phyloP scores from a whole-genome alignment of 257 asterid species.

The Nemophila menziesii region DNA sequence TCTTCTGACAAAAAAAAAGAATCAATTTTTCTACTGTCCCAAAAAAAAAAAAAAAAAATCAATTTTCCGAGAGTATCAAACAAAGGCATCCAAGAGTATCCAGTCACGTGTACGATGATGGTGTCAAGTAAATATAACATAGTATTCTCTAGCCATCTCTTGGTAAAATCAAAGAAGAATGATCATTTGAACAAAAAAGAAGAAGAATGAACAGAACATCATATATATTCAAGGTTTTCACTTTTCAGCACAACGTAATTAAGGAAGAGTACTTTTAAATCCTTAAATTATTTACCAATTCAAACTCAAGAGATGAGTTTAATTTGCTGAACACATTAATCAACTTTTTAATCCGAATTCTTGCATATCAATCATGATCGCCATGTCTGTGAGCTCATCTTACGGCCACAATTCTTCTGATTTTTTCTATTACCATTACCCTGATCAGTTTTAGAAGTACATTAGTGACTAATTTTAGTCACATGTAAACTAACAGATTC shows the following conservation, averaged over 20 bases:
- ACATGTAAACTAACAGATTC: neutral
- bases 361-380: slow-evolving; percentile 13
- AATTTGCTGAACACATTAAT: neutral
- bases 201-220: no score
- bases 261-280: neutral
- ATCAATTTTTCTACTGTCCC: no score
- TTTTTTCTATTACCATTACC: slow-evolving; percentile 2
- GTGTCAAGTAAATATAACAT: no score
- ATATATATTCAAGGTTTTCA: neutral
- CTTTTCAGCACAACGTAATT: neutral
- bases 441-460: slow-evolving; percentile 13
- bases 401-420: slow-evolving; percentile 7
- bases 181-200: no score
- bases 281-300: no score
- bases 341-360: neutral
- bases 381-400: slow-evolving; percentile 26
- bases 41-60: no score
- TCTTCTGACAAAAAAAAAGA: no score
- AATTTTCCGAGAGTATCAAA: no score
- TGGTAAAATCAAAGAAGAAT: no score
- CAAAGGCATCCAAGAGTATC: no score
- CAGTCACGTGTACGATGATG: no score
- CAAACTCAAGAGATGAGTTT: neutral
- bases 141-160: no score
- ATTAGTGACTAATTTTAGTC: neutral